phyloP scores from a whole-genome alignment of 2,329 filamentous ascomycete genomes.

The Beauveria pseudobassiana region DNA sequence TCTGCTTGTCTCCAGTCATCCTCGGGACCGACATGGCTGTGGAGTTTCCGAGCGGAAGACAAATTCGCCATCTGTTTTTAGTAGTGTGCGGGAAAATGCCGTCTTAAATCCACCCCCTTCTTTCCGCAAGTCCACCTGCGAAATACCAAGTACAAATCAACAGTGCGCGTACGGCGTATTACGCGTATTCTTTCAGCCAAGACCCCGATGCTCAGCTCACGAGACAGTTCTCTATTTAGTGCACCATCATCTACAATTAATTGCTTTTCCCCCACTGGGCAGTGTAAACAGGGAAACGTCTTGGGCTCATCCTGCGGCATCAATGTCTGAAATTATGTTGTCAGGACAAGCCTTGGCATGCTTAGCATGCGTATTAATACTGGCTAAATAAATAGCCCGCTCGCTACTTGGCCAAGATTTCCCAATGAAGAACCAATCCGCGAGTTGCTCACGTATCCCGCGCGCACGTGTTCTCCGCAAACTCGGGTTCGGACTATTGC shows the following conservation, averaged over 20 bases:
- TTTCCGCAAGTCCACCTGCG: background rate
- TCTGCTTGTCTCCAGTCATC: background rate
- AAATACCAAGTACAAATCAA: background rate
- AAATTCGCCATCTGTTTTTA: background rate
- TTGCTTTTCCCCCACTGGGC: background rate
- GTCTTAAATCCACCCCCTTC: background rate
- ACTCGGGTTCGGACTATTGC: constrained; percentile 1
- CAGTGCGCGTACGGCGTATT: background rate
- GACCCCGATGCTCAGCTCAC: background rate
- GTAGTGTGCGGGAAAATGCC: background rate
- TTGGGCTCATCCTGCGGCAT: background rate
- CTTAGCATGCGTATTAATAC: background rate
- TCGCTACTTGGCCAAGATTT: background rate
- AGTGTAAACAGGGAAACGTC: background rate
- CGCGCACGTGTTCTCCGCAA: background rate
- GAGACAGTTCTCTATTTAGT: background rate
- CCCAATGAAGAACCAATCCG: background rate
- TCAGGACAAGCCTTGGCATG: background rate
- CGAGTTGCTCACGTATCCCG: background rate
- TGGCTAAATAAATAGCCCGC: background rate
- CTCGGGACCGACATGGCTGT: constrained; percentile 2
- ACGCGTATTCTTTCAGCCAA: constrained; percentile 3
- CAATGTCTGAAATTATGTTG: background rate
- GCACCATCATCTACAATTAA: background rate
- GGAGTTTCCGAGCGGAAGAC: constrained; percentile 1